A percentile compares a stretch with the other conserved stretches of the same genome.
These are phyloP conservation scores for Stephanodiscus minutulus DNA, from an alignment of 108 stramenopile genomes.

Conservation along the genomic window DNA sequence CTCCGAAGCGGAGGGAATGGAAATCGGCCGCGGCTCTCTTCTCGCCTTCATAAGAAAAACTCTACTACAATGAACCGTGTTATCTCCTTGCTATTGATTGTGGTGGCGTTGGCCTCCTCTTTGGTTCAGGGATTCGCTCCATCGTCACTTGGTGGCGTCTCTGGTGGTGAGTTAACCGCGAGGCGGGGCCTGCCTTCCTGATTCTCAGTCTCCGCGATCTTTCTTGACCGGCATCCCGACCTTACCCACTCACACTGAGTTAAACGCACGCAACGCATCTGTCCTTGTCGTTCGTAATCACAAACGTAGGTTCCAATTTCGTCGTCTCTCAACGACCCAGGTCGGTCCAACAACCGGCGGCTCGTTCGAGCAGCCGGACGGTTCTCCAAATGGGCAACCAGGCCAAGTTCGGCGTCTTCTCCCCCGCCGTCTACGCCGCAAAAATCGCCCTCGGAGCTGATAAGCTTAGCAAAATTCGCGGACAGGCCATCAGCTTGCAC, in stretches of 20 bases:
- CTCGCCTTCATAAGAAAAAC: too few relatives aligned
- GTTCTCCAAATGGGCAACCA: constrained; percentile 72
- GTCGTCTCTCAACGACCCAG: constrained; percentile 70
- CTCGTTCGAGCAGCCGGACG: constrained; percentile 39
- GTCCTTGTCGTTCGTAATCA: background rate
- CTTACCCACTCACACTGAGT: background rate
- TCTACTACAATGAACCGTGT: constrained; percentile 41
- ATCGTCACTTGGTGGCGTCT: constrained; percentile 43
- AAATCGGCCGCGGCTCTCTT: too few relatives aligned
- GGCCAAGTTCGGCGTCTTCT: constrained; percentile 97
- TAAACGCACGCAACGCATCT: background rate
- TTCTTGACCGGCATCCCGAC: background rate
- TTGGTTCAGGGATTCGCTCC: constrained; percentile 49
- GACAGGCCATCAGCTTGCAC: constrained; percentile 93
- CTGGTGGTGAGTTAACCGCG: constrained; percentile 32
- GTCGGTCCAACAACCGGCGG: constrained; percentile 32
- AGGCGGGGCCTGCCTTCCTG: background rate
- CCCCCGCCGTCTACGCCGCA: constrained; percentile 95
- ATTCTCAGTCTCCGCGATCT: background rate
- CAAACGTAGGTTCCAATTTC: constrained; percentile 68
- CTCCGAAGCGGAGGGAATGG: too few relatives aligned
- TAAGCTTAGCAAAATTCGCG: constrained; percentile 83
- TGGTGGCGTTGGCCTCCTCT: constrained; percentile 38
- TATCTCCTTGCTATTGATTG: constrained; percentile 39
- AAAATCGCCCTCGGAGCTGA: constrained; percentile 86